Evolutionary conservation across 1,284 basidiomycete genomes (phyloP).

Genomic region (Leccinum fuscescens): DNA sequence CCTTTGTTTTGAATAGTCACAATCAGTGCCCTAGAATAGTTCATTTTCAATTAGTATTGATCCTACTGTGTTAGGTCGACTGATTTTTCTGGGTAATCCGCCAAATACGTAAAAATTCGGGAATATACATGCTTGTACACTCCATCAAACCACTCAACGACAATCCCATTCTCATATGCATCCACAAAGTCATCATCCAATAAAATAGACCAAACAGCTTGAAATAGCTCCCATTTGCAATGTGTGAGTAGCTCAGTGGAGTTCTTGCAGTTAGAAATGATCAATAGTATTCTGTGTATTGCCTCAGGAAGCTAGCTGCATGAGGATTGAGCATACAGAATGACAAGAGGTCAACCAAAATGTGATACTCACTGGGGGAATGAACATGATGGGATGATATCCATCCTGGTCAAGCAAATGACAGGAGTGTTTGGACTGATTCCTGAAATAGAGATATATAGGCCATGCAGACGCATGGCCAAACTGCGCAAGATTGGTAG

Average conservation of each 20-base stretch:
- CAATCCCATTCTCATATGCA: not conserved
- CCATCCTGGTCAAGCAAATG: not conserved
- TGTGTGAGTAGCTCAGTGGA: not conserved
- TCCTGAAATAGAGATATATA: not conserved
- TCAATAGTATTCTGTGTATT: no score
- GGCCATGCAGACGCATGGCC: not conserved
- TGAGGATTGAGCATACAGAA: no score
- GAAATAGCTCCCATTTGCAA: not conserved
- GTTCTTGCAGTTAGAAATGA: not conserved
- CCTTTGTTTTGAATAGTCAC: conserved; percentile 34
- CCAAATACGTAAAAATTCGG: conserved; percentile 1
- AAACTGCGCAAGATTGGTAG: not conserved
- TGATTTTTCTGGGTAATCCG: conserved; percentile 8
- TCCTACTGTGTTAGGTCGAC: not conserved
- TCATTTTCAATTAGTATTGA: no score
- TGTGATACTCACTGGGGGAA: not conserved
- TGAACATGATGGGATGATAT: not conserved
- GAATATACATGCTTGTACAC: not conserved
- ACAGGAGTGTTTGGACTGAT: conserved; percentile 1
- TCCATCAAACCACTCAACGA: not conserved
- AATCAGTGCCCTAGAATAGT: conserved; percentile 21
- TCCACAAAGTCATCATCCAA: not conserved
- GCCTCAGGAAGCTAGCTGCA: no score
- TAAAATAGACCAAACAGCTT: not conserved
- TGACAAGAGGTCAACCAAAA: no score